Evolutionary conservation across 345 rosid species (phyloP).

Genomic region (Populus simonii): DNA sequence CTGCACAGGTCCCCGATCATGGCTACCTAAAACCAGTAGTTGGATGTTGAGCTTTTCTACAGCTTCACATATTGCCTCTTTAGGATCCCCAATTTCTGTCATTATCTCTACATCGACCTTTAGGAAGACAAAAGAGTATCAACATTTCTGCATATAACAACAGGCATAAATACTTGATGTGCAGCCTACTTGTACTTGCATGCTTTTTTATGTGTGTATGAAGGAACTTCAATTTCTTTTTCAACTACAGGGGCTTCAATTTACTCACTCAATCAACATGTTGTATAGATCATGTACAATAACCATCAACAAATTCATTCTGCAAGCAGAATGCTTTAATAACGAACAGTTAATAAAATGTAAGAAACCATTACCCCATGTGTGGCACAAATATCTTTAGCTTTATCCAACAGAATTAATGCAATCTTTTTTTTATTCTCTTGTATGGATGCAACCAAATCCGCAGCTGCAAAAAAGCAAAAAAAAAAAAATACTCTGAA

Average conservation of each 20-base stretch:
- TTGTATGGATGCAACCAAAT: constrained; percentile 42
- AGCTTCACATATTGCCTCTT: constrained; percentile 40
- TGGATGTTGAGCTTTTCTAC: constrained; percentile 42
- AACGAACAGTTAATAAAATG: not conserved
- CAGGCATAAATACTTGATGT: not conserved
- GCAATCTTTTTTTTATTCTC: constrained; percentile 49
- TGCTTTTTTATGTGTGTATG: not conserved
- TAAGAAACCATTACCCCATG: constrained; percentile 39
- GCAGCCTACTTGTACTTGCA: not conserved
- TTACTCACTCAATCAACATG: not conserved
- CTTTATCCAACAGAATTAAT: constrained; percentile 35
- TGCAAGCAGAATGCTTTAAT: not conserved
- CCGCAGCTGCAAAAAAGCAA: constrained; percentile 40
- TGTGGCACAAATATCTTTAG: constrained; percentile 44
- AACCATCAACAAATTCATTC: not conserved
- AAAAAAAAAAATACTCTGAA: not conserved
- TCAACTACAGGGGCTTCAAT: not conserved
- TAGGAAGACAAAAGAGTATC: not conserved
- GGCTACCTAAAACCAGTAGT: constrained; percentile 53
- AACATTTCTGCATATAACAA: not conserved
- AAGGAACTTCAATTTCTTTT: not conserved
- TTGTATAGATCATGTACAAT: not conserved
- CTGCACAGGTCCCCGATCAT: constrained; percentile 47
- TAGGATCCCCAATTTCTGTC: constrained; percentile 49
- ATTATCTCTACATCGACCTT: constrained; percentile 56